These are phyloP conservation scores for Bruguiera parviflora DNA, from an alignment of 345 rosid genomes.

Conservation along the genomic window DNA sequence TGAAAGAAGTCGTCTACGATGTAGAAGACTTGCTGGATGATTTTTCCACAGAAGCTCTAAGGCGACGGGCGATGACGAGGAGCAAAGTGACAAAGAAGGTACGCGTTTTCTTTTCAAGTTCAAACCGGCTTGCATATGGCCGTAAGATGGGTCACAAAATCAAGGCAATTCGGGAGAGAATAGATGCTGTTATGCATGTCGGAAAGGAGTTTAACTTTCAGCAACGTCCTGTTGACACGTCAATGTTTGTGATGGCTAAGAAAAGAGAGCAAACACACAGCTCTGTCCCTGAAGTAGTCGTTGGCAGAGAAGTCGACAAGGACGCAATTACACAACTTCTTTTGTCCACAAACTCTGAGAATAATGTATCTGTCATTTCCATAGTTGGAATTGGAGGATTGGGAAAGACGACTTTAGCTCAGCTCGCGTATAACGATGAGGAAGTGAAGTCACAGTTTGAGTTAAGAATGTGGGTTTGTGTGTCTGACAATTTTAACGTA, in stretches of 20 bases:
- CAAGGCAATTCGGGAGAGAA: conserved; percentile 11
- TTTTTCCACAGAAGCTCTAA: conserved; percentile 12
- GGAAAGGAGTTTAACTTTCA: neutral
- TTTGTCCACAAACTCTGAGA: neutral
- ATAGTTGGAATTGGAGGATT: conserved; percentile 28
- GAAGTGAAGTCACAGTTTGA: conserved; percentile 10
- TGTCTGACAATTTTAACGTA: conserved; percentile 12
- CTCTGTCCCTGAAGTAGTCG: neutral
- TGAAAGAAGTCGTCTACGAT: conserved; percentile 8
- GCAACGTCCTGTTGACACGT: neutral
- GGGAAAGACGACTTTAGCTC: conserved; percentile 27
- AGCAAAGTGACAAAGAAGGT: neutral
- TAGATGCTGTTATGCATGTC: conserved; percentile 6
- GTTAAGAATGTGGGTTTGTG: neutral
- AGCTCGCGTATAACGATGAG: conserved; percentile 19
- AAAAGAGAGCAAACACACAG: neutral
- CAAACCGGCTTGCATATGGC: conserved; percentile 4
- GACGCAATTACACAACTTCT: neutral
- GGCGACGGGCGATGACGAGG: neutral
- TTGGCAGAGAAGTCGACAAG: conserved; percentile 24
- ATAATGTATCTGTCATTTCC: conserved; percentile 15
- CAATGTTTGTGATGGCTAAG: neutral
- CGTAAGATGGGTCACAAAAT: conserved; percentile 1
- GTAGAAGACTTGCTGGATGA: conserved; percentile 38
- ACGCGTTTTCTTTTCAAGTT: neutral